A percentile compares a stretch with the other conserved stretches of the same genome.
phyloP scores from a whole-genome alignment of 2,329 filamentous ascomycete genomes.

The Anthostomella pinea region DNA sequence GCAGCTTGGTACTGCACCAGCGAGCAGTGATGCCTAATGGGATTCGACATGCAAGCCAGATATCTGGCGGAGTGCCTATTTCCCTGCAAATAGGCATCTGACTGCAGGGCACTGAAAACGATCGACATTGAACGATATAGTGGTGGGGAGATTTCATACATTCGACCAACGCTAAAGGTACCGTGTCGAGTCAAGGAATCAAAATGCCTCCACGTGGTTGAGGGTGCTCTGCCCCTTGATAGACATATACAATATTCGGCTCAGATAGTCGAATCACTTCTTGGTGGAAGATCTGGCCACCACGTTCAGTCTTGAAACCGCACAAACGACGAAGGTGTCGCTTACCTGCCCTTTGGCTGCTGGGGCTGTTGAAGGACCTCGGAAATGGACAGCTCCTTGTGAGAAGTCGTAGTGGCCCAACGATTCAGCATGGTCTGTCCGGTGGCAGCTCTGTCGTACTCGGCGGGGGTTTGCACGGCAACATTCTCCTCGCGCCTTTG shows the following conservation, averaged over 20 bases:
- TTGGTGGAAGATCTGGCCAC: conserved; percentile 14
- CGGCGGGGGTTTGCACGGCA: conserved; percentile 10
- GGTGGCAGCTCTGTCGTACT: conserved; percentile 3
- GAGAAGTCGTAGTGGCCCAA: conserved; percentile 25
- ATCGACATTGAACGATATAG: conserved; percentile 9
- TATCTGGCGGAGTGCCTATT: conserved; percentile 15
- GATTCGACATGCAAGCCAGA: conserved; percentile 19
- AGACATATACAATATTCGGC: conserved; percentile 21
- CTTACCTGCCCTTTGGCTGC: conserved; percentile 21
- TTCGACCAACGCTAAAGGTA: conserved; percentile 13
- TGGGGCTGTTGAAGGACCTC: conserved; percentile 27
- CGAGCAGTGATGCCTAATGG: conserved; percentile 20
- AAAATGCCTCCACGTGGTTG: conserved; percentile 8
- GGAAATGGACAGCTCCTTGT: conserved; percentile 22
- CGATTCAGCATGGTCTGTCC: conserved; percentile 23
- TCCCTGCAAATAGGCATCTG: conserved; percentile 12
- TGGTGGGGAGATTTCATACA: conserved; percentile 12
- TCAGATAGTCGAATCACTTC: conserved; percentile 10
- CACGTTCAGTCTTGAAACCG: conserved; percentile 11
- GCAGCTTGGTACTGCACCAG: conserved; percentile 14
- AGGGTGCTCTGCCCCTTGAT: conserved; percentile 9
- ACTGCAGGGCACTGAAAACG: conserved; percentile 16
- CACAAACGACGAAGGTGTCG: conserved; percentile 2
- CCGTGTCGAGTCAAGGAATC: conserved; percentile 12
- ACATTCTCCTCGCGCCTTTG: background rate